Evolutionary conservation across 1,284 basidiomycete genomes (phyloP), one percentile per base, ranked within the genome.

Genomic region (Cystobasidium slooffiae): DNA sequence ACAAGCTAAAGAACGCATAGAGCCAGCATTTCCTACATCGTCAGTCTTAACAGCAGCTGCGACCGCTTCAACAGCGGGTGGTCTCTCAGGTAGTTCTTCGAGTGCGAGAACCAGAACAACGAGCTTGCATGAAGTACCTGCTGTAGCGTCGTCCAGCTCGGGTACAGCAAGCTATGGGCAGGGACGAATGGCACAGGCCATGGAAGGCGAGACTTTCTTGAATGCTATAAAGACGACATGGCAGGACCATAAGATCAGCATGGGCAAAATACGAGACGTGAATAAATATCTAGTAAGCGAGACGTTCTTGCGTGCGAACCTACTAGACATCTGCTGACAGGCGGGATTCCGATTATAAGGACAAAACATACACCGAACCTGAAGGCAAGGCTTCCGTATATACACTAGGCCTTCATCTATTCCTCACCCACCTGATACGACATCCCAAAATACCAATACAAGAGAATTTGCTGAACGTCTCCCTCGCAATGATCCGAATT

Each of bases 201-300:
- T 85, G 78, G 92, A 94, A 80, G 91, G 90, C 0, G 95, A 97
- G 81, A 84, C 89, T 59, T 86, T 98, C 75, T 84, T 98, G 79
- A 94, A 91, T 80, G 90, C 92, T 14, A 80, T 97, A 75, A 88
- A 89, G 79, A 87, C 87, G 58, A 91, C 96, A 1, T 99, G 97
- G 96, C 92, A 96, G 75, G 94, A 98, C 81, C 96, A 99, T 82
- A 89, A 87, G 6, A 88, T 90, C 14, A 94, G 91, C 82, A 93
- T 98, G 91, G 86, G 87, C 55, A 94, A 95, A 81, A 83, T 99
- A 74, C 88, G 90, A 49, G 94, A 95, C 81, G 88, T 99, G 46
- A 85, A 99, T 78, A 93, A 92, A 81, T 99, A 99, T 82, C 96
- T 99, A 91, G 96, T 95, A 78, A 78, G 88, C 81, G 5, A 31